Percentiles rank a stretch among this genome's conserved stretches.
phyloP scores from a whole-genome alignment of 2,329 filamentous ascomycete genomes.

The Colletotrichum sp. region DNA sequence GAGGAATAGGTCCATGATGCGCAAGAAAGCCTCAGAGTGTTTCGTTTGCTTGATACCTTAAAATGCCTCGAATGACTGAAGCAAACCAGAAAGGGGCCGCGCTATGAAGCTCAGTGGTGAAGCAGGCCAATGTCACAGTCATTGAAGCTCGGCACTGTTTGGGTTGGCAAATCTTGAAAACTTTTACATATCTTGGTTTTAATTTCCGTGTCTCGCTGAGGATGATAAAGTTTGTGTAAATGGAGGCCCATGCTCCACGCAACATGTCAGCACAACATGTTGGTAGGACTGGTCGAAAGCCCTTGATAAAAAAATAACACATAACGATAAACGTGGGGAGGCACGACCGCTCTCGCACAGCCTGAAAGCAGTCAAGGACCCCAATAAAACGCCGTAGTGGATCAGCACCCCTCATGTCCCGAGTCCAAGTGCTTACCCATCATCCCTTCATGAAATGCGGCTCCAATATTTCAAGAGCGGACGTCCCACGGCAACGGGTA shows the following conservation, averaged over 20 bases:
- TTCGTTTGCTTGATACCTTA: not conserved
- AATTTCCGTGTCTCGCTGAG: not conserved
- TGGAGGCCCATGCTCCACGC: not conserved
- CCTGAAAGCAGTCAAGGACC: not conserved
- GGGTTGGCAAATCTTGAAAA: not conserved
- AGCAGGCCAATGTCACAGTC: not conserved
- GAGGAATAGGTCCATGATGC: not conserved
- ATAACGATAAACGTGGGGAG: not conserved
- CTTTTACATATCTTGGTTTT: not conserved
- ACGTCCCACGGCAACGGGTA: slow-evolving; percentile 72
- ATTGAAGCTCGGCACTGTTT: not conserved
- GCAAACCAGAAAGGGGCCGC: not conserved
- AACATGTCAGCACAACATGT: not conserved
- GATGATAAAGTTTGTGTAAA: not conserved
- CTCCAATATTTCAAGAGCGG: slow-evolving; percentile 20
- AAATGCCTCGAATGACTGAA: not conserved
- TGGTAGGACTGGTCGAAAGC: not conserved
- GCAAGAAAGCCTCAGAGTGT: not conserved
- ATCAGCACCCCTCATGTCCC: not conserved
- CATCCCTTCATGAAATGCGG: not conserved
- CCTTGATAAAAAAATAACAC: not conserved
- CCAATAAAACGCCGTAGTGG: slow-evolving; percentile 8
- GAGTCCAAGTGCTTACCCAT: not conserved
- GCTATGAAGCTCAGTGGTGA: not conserved
- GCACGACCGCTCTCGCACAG: not conserved